Conservation (phyloP, 2,329 filamentous ascomycete genomes). For the Ophiostoma himal-ulmi region DNA sequence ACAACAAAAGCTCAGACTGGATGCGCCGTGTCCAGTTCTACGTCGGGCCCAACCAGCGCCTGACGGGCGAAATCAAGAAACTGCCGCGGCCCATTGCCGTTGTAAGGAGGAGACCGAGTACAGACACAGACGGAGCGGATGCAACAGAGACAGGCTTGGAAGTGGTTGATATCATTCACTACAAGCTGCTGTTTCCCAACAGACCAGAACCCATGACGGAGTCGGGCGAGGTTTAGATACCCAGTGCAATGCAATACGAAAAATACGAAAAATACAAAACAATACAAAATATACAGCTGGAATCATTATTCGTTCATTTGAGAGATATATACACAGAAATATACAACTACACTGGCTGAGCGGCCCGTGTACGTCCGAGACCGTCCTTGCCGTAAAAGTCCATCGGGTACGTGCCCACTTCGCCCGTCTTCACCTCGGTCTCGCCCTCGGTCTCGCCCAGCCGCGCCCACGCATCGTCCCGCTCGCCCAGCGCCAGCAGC, state of each 20-base stretch:
- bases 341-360: slow-evolving; percentile 8
- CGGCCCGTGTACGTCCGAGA: slow-evolving; percentile 67
- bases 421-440: slow-evolving; percentile 37
- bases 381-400: slow-evolving; percentile 95
- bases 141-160: slow-evolving; percentile 55
- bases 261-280: background rate
- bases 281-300: background rate
- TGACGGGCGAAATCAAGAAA: slow-evolving; percentile 87
- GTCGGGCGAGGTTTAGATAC: background rate
- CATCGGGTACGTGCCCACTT: slow-evolving; percentile 68
- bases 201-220: slow-evolving; percentile 76
- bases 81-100: slow-evolving; percentile 71
- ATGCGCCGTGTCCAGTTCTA: slow-evolving; percentile 88
- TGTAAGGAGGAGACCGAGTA: slow-evolving; percentile 51
- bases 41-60: slow-evolving; percentile 79
- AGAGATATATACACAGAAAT: no score
- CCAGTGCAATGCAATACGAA: background rate
- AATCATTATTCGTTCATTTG: no score
- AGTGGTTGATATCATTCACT: slow-evolving; percentile 79
- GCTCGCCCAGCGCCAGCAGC: slow-evolving; percentile 75
- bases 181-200: slow-evolving; percentile 77
- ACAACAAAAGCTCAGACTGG: slow-evolving; percentile 55
- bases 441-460: slow-evolving; percentile 49
- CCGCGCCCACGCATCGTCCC: slow-evolving; percentile 58
- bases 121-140: no score